Conservation (phyloP, 495 filamentous ascomycete species). For the Echria macrotheca region DNA sequence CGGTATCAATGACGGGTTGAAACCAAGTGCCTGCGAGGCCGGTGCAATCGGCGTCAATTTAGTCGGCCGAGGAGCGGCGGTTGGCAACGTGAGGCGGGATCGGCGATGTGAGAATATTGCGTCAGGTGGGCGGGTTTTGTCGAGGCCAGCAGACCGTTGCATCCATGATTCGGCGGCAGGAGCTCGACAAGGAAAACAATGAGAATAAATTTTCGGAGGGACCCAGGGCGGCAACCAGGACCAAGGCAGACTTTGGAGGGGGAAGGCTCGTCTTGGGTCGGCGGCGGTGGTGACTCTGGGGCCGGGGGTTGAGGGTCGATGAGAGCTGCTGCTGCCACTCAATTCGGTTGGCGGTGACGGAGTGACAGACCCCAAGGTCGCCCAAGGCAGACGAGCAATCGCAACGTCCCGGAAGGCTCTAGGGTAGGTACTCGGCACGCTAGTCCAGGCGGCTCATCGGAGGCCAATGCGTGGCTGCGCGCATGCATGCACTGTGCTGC, state of each 20-base stretch:
- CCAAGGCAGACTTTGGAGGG: slow-evolving; percentile 16
- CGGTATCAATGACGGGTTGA: background rate
- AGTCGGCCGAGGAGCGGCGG: background rate
- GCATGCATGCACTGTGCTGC: slow-evolving; percentile 9
- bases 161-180: slow-evolving; percentile 22
- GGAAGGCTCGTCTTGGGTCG: background rate
- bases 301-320: background rate
- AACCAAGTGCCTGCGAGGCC: too few species aligned
- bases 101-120: too few species aligned
- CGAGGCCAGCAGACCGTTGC: slow-evolving; percentile 19
- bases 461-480: slow-evolving; percentile 15
- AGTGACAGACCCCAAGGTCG: slow-evolving; percentile 1
- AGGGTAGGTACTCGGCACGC: slow-evolving; percentile 1
- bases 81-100: too few species aligned
- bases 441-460: slow-evolving; percentile 15
- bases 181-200: background rate
- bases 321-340: background rate
- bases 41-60: too few species aligned
- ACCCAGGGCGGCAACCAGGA: slow-evolving; percentile 3
- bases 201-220: slow-evolving; percentile 5
- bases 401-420: slow-evolving; percentile 5
- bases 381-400: slow-evolving; percentile 25
- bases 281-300: background rate
- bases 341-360: slow-evolving; percentile 29
- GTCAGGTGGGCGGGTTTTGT: slow-evolving; percentile 12